Evolutionary conservation across 192 early-diverging fungal species (phyloP).

Genomic region (Umbelopsis sp.): DNA sequence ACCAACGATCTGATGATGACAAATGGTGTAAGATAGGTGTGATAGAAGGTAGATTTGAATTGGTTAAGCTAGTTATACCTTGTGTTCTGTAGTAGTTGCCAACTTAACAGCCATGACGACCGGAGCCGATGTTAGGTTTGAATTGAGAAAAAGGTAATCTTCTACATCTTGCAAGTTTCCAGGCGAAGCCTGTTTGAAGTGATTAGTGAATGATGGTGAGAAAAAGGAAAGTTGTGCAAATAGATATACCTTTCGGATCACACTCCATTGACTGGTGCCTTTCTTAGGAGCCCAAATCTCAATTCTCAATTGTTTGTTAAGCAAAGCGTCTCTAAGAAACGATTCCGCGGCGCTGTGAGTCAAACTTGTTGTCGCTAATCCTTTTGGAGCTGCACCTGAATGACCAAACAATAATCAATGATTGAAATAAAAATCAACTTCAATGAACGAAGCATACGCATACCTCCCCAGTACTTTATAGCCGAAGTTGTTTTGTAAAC

Average conservation of each 20-base stretch:
- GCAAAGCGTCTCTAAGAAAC: slow-evolving; percentile 78
- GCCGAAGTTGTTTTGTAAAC: slow-evolving; percentile 93
- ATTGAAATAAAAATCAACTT: too few species aligned
- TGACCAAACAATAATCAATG: too few species aligned
- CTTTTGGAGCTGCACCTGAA: slow-evolving; percentile 48
- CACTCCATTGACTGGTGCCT: slow-evolving; percentile 49
- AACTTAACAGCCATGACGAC: slow-evolving; percentile 82
- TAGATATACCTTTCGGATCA: slow-evolving; percentile 25
- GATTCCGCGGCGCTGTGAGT: slow-evolving; percentile 75
- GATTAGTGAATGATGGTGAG: slow-evolving; percentile 14
- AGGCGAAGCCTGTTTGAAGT: slow-evolving; percentile 71
- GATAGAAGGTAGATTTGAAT: slow-evolving; percentile 14
- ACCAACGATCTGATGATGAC: slow-evolving; percentile 59
- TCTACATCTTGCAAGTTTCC: slow-evolving; percentile 93
- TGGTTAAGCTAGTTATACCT: slow-evolving; percentile 36
- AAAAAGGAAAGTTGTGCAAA: not conserved
- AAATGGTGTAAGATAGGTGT: slow-evolving; percentile 9
- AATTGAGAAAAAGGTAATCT: slow-evolving; percentile 80
- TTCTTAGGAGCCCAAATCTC: slow-evolving; percentile 79
- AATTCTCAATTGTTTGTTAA: slow-evolving; percentile 73
- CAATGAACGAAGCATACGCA: not conserved
- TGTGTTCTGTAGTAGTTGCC: slow-evolving; percentile 57
- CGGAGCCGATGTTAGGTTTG: slow-evolving; percentile 72
- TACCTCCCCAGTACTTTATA: slow-evolving; percentile 85
- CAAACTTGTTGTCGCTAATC: slow-evolving; percentile 79